A percentile compares a stretch with the other conserved stretches of the same genome.
Conservation (phyloP, 371 early-diverging fungal species). For the Entomophthora muscae region DNA sequence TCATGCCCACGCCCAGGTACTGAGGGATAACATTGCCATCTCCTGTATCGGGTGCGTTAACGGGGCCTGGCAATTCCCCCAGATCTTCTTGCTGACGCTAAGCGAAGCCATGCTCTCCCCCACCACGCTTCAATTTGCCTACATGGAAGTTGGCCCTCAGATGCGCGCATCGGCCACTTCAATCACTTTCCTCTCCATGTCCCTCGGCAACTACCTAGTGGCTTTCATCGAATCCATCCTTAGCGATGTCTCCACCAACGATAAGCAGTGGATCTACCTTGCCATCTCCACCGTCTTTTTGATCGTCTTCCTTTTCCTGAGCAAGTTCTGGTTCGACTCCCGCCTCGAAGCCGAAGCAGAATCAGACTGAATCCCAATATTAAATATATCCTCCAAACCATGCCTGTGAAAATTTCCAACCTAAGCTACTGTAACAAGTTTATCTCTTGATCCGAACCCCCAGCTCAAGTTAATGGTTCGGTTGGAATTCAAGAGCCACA, state of each 20-base stretch:
- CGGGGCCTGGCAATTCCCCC: constrained; percentile 25
- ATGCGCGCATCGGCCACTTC: constrained; percentile 14
- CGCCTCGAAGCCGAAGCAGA: neutral
- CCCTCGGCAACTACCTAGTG: constrained; percentile 12
- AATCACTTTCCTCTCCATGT: constrained; percentile 19
- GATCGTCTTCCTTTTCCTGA: neutral
- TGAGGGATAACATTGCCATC: neutral
- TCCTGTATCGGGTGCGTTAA: constrained; percentile 12
- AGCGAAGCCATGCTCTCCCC: constrained; percentile 36
- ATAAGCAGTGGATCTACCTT: neutral
- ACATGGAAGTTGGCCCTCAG: constrained; percentile 5
- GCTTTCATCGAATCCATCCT: neutral
- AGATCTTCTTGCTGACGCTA: constrained; percentile 30
- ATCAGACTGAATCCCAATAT: no score
- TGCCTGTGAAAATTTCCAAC: no score
- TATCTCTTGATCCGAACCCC: no score
- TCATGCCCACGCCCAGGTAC: neutral
- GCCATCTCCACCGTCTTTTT: neutral
- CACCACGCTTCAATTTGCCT: constrained; percentile 29
- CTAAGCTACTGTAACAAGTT: no score
- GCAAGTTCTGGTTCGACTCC: neutral
- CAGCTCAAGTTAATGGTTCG: no score
- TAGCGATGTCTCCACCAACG: neutral
- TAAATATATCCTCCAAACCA: no score
- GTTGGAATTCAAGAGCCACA: no score